Evolutionary conservation across 2,329 filamentous ascomycete genomes (phyloP).

Genomic region (Pyrenochaeta sp.): DNA sequence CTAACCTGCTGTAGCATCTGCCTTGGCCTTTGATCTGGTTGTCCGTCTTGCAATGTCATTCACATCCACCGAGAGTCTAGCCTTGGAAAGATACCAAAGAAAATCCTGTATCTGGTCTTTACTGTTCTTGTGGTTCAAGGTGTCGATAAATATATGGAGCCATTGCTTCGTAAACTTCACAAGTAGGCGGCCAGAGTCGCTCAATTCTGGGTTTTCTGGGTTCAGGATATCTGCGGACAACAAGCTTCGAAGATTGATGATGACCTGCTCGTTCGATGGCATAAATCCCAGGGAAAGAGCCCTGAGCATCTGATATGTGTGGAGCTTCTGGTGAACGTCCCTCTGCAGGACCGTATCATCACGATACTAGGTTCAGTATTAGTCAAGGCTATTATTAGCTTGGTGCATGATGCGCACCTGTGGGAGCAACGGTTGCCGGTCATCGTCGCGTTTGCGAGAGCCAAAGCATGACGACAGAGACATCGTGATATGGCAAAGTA

Average conservation of each 20-base stretch:
- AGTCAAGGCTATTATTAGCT: background rate
- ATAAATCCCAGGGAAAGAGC: constrained; percentile 86
- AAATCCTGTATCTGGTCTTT: constrained; percentile 91
- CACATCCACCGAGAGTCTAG: constrained; percentile 74
- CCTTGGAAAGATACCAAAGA: constrained; percentile 81
- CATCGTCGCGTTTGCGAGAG: constrained; percentile 63
- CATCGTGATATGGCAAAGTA: constrained; percentile 50
- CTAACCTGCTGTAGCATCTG: constrained; percentile 75
- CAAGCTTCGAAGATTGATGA: constrained; percentile 80
- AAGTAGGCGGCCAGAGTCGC: constrained; percentile 77
- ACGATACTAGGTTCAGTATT: constrained; percentile 61
- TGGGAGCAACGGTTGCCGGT: constrained; percentile 78
- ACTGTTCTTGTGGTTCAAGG: constrained; percentile 82
- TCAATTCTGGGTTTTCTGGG: constrained; percentile 76
- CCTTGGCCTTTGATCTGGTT: constrained; percentile 69
- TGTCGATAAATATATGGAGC: constrained; percentile 81
- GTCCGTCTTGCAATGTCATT: constrained; percentile 69
- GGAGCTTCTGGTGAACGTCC: constrained; percentile 85
- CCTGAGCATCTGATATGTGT: constrained; percentile 89
- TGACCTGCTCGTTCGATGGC: constrained; percentile 86
- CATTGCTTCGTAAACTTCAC: constrained; percentile 76
- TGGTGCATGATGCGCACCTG: constrained; percentile 48
- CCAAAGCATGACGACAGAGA: constrained; percentile 69
- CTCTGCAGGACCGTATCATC: constrained; percentile 77
- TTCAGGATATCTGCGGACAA: constrained; percentile 82